Evolutionary conservation across 2,329 filamentous ascomycete genomes (phyloP).

Genomic region (Sclerotinia glacialis): DNA sequence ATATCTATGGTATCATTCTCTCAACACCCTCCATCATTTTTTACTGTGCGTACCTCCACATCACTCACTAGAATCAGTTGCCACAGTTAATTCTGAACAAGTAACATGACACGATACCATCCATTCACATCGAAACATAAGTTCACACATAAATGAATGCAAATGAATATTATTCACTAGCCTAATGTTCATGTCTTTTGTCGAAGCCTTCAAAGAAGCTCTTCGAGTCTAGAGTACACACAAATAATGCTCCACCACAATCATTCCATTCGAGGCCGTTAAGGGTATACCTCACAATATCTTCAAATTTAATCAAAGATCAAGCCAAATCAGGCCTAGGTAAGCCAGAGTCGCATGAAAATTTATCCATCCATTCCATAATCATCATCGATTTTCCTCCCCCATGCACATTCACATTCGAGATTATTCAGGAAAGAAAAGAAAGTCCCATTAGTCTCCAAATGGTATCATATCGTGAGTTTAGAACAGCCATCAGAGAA

Average conservation of each 20-base stretch:
- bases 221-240: slow-evolving; percentile 10
- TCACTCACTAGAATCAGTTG: neutral
- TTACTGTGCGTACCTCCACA: neutral
- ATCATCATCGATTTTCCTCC: slow-evolving; percentile 5
- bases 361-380: slow-evolving; percentile 6
- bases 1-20: too few species aligned
- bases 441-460: neutral
- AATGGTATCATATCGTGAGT: slow-evolving; percentile 15
- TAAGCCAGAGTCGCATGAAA: slow-evolving; percentile 14
- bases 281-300: slow-evolving; percentile 12
- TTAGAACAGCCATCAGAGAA: slow-evolving; percentile 15
- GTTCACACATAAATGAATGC: slow-evolving; percentile 2
- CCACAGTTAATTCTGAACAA: neutral
- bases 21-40: neutral
- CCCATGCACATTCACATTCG: neutral
- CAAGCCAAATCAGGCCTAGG: slow-evolving; percentile 7
- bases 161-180: slow-evolving; percentile 13
- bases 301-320: slow-evolving; percentile 15
- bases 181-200: slow-evolving; percentile 10
- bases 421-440: slow-evolving; percentile 6
- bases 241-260: slow-evolving; percentile 7
- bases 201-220: neutral
- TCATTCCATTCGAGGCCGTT: slow-evolving; percentile 9
- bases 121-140: neutral
- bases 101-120: neutral